Evolutionary conservation across 331 rosid species (phyloP), one percentile per base, ranked within the genome.

Genomic region (Prunus yedoensis): DNA sequence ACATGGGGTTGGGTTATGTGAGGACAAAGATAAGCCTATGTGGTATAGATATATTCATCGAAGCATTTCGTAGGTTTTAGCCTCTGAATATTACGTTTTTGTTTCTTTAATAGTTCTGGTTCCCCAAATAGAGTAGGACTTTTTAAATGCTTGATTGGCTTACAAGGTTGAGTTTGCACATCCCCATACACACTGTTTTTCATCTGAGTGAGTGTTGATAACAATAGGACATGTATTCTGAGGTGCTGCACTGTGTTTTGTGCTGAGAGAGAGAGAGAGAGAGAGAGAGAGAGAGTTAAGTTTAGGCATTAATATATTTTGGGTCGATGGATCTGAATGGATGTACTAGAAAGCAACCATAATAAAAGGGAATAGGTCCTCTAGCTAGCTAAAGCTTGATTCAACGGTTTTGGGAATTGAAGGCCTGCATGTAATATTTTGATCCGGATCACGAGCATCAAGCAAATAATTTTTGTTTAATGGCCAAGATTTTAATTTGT

Each of bases 331-430:
- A 50, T 63, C 27, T 43, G 23, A 65, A 60, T 38, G 79, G 41
- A 75, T 68, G 50, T 47, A 60, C 20, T 28, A 52, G 73, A 79
- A 83, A 83, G 82, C 43, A 77, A 79, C 79, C 80, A 75, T 70
- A 54, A 38, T 38, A 38, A 38, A 38, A 6, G 43, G 9, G 43
- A 38, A 1, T 38, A 38, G 43, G 43, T 38, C 9, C 43, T 38
- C 43, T 38, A 38, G 43, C 43, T 38, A 38, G 43, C 43, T 38
- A 38, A 6, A 7, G 43, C 77, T 74, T 76, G 59, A 81, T 81
- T 82, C 75, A 79, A 75, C 75, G 90, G 84, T 75, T 61, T 83
- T 53, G 85, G 84, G 70, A 85, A 80, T 68, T 59, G 77, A 45
- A 81, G 69, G 56, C 51, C 25, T 71, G 72, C 89, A 77, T 74